Conservation (phyloP, 2,329 filamentous ascomycete species). For the Polytolypa hystricis region DNA sequence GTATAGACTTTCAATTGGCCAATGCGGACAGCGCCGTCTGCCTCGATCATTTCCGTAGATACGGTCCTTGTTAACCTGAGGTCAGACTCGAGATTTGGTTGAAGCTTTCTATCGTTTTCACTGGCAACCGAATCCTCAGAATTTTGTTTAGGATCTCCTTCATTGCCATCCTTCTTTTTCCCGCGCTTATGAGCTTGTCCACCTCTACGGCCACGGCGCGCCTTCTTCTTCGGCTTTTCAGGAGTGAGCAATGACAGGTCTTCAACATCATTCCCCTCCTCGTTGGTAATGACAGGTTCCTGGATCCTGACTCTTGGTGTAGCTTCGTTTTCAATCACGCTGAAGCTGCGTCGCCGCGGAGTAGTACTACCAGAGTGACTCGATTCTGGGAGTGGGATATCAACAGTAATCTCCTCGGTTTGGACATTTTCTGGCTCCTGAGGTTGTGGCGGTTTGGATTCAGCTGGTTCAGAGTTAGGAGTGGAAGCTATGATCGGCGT, state of each 20-base stretch:
- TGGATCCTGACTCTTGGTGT: constrained; percentile 30
- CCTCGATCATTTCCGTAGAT: constrained; percentile 46
- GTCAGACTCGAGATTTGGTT: constrained; percentile 49
- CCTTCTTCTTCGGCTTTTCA: constrained; percentile 54
- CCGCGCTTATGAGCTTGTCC: constrained; percentile 52
- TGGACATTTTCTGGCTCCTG: background rate
- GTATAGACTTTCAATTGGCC: constrained; percentile 51
- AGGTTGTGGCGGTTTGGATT: constrained; percentile 6
- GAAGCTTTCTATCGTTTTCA: constrained; percentile 30
- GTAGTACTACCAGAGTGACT: constrained; percentile 18
- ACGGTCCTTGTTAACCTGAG: constrained; percentile 42
- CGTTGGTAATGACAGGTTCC: constrained; percentile 25
- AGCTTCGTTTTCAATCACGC: constrained; percentile 11
- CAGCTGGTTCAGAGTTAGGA: constrained; percentile 7
- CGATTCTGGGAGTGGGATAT: constrained; percentile 18
- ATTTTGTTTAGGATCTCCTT: constrained; percentile 41
- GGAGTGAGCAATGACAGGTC: constrained; percentile 18
- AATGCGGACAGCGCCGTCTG: constrained; percentile 52
- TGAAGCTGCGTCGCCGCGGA: constrained; percentile 17
- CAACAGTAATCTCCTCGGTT: constrained; percentile 22
- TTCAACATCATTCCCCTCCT: constrained; percentile 24
- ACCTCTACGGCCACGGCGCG: constrained; percentile 59
- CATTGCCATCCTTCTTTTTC: constrained; percentile 46
- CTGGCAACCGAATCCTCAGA: constrained; percentile 37
- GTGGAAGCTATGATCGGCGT: constrained; percentile 22